phyloP scores from a whole-genome alignment of 2,329 filamentous ascomycete genomes.

The Arthroderma sp. region DNA sequence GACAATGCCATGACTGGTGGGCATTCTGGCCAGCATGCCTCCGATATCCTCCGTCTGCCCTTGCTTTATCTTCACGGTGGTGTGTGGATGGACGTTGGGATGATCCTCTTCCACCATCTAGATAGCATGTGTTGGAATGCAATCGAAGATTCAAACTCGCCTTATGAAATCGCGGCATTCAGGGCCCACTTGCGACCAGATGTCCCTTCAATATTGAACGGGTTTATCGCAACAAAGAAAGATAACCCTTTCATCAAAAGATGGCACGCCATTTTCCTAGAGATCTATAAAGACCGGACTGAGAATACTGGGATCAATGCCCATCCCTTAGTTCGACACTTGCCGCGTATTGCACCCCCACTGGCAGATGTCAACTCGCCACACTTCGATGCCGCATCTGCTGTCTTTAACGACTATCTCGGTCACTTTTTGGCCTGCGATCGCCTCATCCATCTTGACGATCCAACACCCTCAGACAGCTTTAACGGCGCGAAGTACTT shows the following conservation, averaged over 20 bases:
- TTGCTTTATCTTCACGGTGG: conserved; percentile 31
- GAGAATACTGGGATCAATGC: background rate
- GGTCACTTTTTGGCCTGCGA: background rate
- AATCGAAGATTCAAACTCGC: conserved; percentile 24
- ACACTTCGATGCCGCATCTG: background rate
- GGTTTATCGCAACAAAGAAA: conserved; percentile 4
- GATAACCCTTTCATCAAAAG: conserved; percentile 7
- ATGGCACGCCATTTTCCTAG: conserved; percentile 9
- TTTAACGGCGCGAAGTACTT: background rate
- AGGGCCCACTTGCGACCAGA: conserved; percentile 1
- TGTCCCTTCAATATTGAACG: conserved; percentile 4
- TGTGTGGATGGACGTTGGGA: conserved; percentile 33
- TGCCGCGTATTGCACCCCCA: background rate
- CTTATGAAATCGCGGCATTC: conserved; percentile 20
- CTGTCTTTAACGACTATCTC: background rate
- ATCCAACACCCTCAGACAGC: background rate
- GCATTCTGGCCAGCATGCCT: conserved; percentile 8
- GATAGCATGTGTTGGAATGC: conserved; percentile 33
- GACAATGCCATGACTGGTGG: conserved; percentile 9
- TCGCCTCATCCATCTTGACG: background rate
- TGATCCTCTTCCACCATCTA: conserved; percentile 29
- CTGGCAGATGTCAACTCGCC: background rate
- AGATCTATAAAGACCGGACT: conserved; percentile 5
- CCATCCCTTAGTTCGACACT: background rate
- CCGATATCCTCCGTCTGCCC: conserved; percentile 14